Conservation (phyloP, 2,329 filamentous ascomycete species). For the Kalaharituber pfeilii region DNA sequence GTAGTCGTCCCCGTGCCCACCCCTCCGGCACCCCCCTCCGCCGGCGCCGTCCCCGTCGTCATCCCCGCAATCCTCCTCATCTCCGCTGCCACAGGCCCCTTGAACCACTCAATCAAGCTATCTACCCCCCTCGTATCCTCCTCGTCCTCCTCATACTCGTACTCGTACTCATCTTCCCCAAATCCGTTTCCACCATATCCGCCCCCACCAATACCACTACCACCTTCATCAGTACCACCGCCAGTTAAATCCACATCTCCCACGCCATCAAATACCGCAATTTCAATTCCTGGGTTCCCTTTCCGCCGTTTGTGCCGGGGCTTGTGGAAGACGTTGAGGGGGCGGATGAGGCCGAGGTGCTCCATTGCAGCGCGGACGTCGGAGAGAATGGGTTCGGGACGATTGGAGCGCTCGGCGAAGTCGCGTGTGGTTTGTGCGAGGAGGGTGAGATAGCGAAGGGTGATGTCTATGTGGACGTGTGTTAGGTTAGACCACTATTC, state of each 20-base stretch:
- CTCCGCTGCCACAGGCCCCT: slow-evolving; percentile 6
- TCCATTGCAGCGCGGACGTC: slow-evolving; percentile 21
- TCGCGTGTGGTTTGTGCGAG: slow-evolving; percentile 19
- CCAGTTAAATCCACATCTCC: too few relatives aligned
- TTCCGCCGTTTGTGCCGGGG: slow-evolving; percentile 12
- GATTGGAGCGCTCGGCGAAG: slow-evolving; percentile 19
- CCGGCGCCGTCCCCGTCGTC: not conserved
- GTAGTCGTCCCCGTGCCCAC: not conserved
- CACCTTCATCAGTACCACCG: too few relatives aligned
- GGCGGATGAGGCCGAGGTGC: slow-evolving; percentile 21
- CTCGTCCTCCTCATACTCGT: slow-evolving; percentile 2
- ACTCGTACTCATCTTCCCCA: not conserved
- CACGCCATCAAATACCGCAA: too few relatives aligned
- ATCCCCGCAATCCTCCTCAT: slow-evolving; percentile 7
- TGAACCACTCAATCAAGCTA: slow-evolving; percentile 17
- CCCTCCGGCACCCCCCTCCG: not conserved
- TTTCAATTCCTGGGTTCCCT: not conserved
- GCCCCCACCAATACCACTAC: not conserved
- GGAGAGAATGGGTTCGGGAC: slow-evolving; percentile 14
- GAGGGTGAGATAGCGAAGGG: slow-evolving; percentile 21
- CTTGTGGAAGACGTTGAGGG: slow-evolving; percentile 18
- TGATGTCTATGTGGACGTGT: slow-evolving; percentile 15
- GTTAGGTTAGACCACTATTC: slow-evolving; percentile 4
- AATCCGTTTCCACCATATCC: not conserved
- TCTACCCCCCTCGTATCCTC: slow-evolving; percentile 17